Evolutionary conservation across 768 basidiomycete genomes (phyloP).

Genomic region (Coprinopsis strossmayeri): DNA sequence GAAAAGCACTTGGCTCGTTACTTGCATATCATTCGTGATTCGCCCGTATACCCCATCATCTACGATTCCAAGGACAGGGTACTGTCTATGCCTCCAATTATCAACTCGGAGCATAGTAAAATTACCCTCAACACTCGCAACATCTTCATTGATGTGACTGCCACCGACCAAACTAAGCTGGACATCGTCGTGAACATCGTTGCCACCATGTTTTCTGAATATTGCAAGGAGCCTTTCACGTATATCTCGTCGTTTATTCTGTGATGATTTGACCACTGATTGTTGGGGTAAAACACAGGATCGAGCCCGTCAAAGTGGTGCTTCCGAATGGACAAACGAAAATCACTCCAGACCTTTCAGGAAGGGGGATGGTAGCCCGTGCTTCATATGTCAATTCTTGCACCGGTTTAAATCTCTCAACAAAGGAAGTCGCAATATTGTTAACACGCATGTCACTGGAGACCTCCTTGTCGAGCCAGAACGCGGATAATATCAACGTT

Average conservation of each 20-base stretch:
- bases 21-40: conserved; percentile 89
- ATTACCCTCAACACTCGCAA: conserved; percentile 91
- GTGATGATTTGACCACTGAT: no score
- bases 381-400: conserved; percentile 95
- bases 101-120: conserved; percentile 96
- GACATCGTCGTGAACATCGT: conserved; percentile 94
- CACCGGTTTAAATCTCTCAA: conserved; percentile 72
- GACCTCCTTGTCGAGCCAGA: conserved; percentile 42
- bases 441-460: conserved; percentile 81
- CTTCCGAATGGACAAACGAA: conserved; percentile 68
- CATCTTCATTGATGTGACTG: conserved; percentile 95
- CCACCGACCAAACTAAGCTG: conserved; percentile 94
- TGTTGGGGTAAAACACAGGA: no score
- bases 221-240: conserved; percentile 89
- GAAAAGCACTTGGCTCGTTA: conserved; percentile 90
- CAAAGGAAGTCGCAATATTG: conserved; percentile 60
- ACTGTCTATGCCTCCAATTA: conserved; percentile 96
- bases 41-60: conserved; percentile 95
- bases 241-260: conserved; percentile 26
- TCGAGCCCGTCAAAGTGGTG: conserved; percentile 88
- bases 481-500: conserved; percentile 67
- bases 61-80: conserved; percentile 87
- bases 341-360: conserved; percentile 78
- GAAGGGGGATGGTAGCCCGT: conserved; percentile 64
- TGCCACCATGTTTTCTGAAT: conserved; percentile 97